These are phyloP conservation scores for Fusarium kyushuense DNA, from an alignment of 2,329 filamentous ascomycete species.

Conservation along the genomic window DNA sequence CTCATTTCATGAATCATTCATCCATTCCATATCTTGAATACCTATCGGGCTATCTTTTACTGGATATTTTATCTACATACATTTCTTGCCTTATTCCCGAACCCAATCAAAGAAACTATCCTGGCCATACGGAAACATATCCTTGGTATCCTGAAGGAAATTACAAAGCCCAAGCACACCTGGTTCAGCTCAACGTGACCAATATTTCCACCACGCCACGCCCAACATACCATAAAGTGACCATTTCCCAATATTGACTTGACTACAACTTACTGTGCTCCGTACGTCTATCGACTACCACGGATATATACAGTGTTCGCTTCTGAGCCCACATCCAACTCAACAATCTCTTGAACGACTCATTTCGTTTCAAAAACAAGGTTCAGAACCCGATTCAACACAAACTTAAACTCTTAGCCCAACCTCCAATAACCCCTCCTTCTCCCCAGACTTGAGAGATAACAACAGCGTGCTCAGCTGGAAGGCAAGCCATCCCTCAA, in stretches of 20 bases:
- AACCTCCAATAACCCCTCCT: constrained; percentile 7
- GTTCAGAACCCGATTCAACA: constrained; percentile 19
- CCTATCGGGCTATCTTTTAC: neutral
- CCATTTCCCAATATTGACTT: constrained; percentile 26
- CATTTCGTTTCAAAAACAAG: constrained; percentile 17
- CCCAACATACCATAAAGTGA: constrained; percentile 39
- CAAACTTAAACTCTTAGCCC: constrained; percentile 19
- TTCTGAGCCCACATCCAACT: neutral
- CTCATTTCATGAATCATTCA: constrained; percentile 40
- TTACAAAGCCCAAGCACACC: constrained; percentile 39
- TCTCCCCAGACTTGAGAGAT: constrained; percentile 10
- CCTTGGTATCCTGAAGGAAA: constrained; percentile 23
- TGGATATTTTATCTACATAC: neutral
- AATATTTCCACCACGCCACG: constrained; percentile 35
- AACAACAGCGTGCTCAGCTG: constrained; percentile 15
- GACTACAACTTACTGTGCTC: neutral
- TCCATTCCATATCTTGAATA: constrained; percentile 1
- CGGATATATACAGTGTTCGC: constrained; percentile 1
- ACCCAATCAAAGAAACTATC: constrained; percentile 9
- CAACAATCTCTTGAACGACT: neutral
- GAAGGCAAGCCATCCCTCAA: constrained; percentile 13
- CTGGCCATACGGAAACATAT: neutral
- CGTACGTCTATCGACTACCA: constrained; percentile 1
- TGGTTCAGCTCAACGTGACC: constrained; percentile 37
- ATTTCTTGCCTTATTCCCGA: neutral